Conservation (phyloP, 2,329 filamentous ascomycete species). For the Cercospora berteroae region DNA sequence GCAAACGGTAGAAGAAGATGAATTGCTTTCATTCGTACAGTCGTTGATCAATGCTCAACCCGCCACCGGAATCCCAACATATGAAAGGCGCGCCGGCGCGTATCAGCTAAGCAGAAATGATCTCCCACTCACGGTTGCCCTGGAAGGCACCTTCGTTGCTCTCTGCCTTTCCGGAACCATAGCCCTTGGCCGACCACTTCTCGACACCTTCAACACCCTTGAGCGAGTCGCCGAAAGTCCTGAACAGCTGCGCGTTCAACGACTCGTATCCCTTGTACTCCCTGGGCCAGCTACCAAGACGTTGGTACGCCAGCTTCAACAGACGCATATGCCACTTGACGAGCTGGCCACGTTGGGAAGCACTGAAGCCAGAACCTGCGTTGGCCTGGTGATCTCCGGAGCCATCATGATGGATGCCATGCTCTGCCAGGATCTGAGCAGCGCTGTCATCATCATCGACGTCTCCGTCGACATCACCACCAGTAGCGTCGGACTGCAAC, state of each 20-base stretch:
- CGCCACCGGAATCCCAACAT: neutral
- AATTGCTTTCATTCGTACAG: neutral
- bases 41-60: neutral
- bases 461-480: slow-evolving; percentile 34
- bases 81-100: neutral
- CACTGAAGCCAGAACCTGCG: slow-evolving; percentile 24
- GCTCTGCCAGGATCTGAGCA: slow-evolving; percentile 38
- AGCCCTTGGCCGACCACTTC: slow-evolving; percentile 49
- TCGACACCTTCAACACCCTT: slow-evolving; percentile 47
- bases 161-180: slow-evolving; percentile 50
- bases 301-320: slow-evolving; percentile 44
- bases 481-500: slow-evolving; percentile 29
- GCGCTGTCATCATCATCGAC: slow-evolving; percentile 41
- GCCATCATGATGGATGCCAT: slow-evolving; percentile 35
- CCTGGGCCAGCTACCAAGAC: slow-evolving; percentile 49
- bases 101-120: slow-evolving; percentile 14
- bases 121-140: slow-evolving; percentile 37
- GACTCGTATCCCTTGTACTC: slow-evolving; percentile 49
- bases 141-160: slow-evolving; percentile 39
- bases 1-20: neutral
- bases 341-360: slow-evolving; percentile 32
- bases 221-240: slow-evolving; percentile 42
- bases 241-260: slow-evolving; percentile 48
- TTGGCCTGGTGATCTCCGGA: slow-evolving; percentile 26
- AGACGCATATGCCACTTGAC: slow-evolving; percentile 41